Conservation (phyloP, 1,139 yeast species). For the Sporopachydermia cereana region DNA sequence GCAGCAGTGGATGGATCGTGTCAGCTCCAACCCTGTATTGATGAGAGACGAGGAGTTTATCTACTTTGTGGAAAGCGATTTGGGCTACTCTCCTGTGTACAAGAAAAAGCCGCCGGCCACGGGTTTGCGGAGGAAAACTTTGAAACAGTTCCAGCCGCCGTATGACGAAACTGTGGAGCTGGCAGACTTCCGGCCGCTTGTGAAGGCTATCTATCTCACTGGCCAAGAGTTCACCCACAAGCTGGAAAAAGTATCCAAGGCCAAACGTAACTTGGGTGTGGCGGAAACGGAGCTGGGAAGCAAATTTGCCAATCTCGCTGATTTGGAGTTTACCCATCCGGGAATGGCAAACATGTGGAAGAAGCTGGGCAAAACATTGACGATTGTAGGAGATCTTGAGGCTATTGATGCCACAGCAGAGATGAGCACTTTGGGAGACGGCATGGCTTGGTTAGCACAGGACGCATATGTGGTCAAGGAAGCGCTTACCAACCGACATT, state of each 20-base stretch:
- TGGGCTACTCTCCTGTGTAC: constrained; percentile 39
- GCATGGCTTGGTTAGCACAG: constrained; percentile 46
- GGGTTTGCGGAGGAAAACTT: constrained; percentile 76
- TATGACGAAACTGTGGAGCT: constrained; percentile 75
- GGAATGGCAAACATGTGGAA: constrained; percentile 82
- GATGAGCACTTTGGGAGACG: constrained; percentile 70
- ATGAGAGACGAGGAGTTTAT: constrained; percentile 83
- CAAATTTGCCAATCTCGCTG: constrained; percentile 37
- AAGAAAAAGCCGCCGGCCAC: constrained; percentile 50
- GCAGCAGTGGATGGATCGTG: constrained; percentile 81
- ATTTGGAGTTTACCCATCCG: constrained; percentile 40
- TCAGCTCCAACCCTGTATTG: constrained; percentile 63
- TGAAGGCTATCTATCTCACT: constrained; percentile 61
- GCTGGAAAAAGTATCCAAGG: constrained; percentile 42
- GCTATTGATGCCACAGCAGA: constrained; percentile 65
- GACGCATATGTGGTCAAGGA: constrained; percentile 88
- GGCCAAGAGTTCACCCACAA: constrained; percentile 45
- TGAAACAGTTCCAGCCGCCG: constrained; percentile 87
- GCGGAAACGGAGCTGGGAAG: constrained; percentile 57
- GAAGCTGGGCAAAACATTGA: constrained; percentile 57
- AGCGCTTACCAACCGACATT: constrained; percentile 82
- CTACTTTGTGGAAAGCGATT: constrained; percentile 79
- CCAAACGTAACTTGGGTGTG: constrained; percentile 44
- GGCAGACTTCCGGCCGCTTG: constrained; percentile 75
- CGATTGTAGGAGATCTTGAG: constrained; percentile 64